Conservation (phyloP, 2,329 filamentous ascomycete species). For the Calonectria pseudoturangicola region DNA sequence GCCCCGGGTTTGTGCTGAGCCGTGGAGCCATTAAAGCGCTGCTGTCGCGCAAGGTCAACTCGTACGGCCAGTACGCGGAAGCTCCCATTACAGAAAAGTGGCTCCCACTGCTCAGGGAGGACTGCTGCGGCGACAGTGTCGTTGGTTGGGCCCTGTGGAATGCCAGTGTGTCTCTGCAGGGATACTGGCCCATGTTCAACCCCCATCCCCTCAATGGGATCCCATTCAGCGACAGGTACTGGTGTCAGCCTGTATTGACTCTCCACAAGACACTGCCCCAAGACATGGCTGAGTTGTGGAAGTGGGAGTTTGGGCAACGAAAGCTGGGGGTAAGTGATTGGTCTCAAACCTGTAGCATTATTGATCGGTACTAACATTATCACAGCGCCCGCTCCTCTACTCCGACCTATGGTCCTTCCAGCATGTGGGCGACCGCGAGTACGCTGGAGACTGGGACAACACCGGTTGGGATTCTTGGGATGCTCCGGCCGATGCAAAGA, state of each 20-base stretch:
- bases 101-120: slow-evolving; percentile 63
- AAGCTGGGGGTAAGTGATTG: slow-evolving; percentile 56
- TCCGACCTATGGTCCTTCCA: slow-evolving; percentile 62
- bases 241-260: slow-evolving; percentile 70
- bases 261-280: slow-evolving; percentile 68
- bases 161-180: slow-evolving; percentile 65
- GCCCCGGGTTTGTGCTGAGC: slow-evolving; percentile 68
- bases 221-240: slow-evolving; percentile 67
- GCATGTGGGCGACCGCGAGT: slow-evolving; percentile 54
- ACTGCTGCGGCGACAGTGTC: slow-evolving; percentile 73
- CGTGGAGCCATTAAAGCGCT: slow-evolving; percentile 66
- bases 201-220: slow-evolving; percentile 70
- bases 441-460: slow-evolving; percentile 57
- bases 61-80: slow-evolving; percentile 62
- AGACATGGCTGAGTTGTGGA: slow-evolving; percentile 70
- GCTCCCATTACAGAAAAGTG: slow-evolving; percentile 62
- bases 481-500: slow-evolving; percentile 50
- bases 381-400: slow-evolving; percentile 60
- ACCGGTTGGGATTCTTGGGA: slow-evolving; percentile 57
- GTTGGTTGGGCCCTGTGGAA: slow-evolving; percentile 68
- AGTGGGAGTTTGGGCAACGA: slow-evolving; percentile 63
- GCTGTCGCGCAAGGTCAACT: slow-evolving; percentile 56
- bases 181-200: slow-evolving; percentile 70
- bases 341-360: background rate
- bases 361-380: slow-evolving; percentile 43